These are phyloP conservation scores for Albophoma yamanashiensis DNA, from an alignment of 2,329 filamentous ascomycete species.

Conservation along the genomic window DNA sequence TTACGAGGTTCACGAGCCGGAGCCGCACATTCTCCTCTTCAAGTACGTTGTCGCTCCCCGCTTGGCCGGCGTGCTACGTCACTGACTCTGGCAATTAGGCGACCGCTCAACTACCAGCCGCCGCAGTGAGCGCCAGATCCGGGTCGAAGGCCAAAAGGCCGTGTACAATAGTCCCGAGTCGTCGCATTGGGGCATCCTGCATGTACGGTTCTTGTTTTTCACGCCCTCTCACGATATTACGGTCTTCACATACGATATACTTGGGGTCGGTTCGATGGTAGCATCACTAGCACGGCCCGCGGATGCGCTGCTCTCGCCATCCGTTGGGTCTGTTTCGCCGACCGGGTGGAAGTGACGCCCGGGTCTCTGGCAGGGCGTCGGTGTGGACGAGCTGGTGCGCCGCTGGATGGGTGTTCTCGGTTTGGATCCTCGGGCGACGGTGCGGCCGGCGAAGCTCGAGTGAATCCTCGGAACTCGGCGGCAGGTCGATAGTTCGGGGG, in stretches of 20 bases:
- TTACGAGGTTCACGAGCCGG: conserved; percentile 97
- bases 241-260: conserved; percentile 8
- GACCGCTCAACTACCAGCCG: conserved; percentile 75
- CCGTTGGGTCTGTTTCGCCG: background rate
- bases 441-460: background rate
- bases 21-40: conserved; percentile 96
- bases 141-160: conserved; percentile 3
- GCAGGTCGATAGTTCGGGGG: background rate
- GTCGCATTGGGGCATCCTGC: conserved; percentile 6
- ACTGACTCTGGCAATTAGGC: conserved; percentile 35
- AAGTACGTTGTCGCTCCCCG: conserved; percentile 48
- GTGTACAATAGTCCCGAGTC: conserved; percentile 12
- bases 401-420: background rate
- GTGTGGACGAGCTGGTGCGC: background rate
- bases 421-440: background rate
- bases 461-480: background rate
- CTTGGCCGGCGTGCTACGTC: background rate
- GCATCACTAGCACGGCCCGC: background rate
- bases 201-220: conserved; percentile 8
- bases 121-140: conserved; percentile 33
- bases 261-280: conserved; percentile 2
- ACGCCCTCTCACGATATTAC: conserved; percentile 10
- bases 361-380: background rate
- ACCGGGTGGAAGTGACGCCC: background rate
- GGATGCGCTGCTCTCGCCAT: background rate